Evolutionary conservation across 164 flowering plant genomes (phyloP), one percentile per base, ranked within the genome.

Genomic region (Vitis rupestris): DNA sequence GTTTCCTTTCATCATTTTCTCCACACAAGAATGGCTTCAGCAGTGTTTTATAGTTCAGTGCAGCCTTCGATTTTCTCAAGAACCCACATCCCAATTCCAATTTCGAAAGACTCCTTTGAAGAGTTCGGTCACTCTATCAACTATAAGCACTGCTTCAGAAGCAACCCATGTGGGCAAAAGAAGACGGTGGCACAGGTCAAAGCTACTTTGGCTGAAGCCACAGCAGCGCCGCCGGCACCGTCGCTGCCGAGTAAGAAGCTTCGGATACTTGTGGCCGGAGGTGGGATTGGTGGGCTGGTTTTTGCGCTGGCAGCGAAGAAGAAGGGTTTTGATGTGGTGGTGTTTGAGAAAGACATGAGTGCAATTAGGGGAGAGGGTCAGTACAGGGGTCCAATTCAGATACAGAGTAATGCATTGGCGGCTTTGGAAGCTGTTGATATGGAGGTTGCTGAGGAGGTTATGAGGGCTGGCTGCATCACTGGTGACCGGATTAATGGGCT

Each of bases 291-390:
- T 2, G 99, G 98, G 55, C 69, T 96, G 71, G 98, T 96, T 16
- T 83, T 93, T 10, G 98, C 98, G 0, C 64, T 95, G 77, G 99
- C 98, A 10, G 97, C 97, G 4, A 90, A 85, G 80, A 85, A 70
- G 70, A 91, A 85, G 57, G 99, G 98, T 44, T 93, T 95, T 77
- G 96, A 93, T 27, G 99, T 95, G 50, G 31, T 89, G 78, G 99
- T 96, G 67, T 90, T 96, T 76, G 99, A 96, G 92, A 91, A 67
- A 83, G 99, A 96, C 72, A 30, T 90, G 78, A 96, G 97, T 72
- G 97, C 99, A 1, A 81, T 93, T 17, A 84, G 99, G 80, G 99
- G 99, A 4, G 99, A 96, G 63, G 99, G 99, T 8, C 85, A 91
- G 73, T 96, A 96, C 73, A 87, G 98, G 61, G 98, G 99, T 44